Evolutionary conservation across 2,329 filamentous ascomycete genomes (phyloP).

Genomic region (Nigrospora osmanthi): DNA sequence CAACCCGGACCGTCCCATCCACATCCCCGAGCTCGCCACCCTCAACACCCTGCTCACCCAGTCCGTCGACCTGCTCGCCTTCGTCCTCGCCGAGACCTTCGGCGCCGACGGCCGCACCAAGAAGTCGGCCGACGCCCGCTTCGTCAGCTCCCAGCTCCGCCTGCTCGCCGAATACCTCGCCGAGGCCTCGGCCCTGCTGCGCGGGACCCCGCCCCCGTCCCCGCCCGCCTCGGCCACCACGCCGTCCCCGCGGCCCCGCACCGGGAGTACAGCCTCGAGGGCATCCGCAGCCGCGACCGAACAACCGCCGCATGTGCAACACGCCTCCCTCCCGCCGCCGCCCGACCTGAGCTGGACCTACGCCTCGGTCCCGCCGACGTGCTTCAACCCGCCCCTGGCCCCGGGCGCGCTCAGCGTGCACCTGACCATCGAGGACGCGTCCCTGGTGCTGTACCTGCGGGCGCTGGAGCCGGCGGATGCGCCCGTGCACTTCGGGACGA

Average conservation of each 20-base stretch:
- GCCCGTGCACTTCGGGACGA: slow-evolving; percentile 54
- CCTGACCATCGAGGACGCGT: slow-evolving; percentile 61
- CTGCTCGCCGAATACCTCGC: slow-evolving; percentile 45
- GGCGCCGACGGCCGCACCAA: slow-evolving; percentile 3
- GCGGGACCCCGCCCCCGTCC: background rate
- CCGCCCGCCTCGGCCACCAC: slow-evolving; percentile 3
- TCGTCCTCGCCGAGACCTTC: slow-evolving; percentile 67
- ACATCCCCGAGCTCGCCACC: slow-evolving; percentile 61
- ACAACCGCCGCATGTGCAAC: background rate
- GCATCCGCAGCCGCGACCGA: slow-evolving; percentile 3
- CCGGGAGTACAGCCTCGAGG: background rate
- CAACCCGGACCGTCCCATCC: slow-evolving; percentile 37
- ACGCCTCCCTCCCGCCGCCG: slow-evolving; percentile 2
- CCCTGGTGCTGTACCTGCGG: slow-evolving; percentile 61
- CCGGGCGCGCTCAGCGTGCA: slow-evolving; percentile 62
- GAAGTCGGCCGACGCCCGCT: slow-evolving; percentile 33
- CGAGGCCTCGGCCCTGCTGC: slow-evolving; percentile 36
- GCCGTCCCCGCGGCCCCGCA: slow-evolving; percentile 3
- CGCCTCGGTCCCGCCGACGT: slow-evolving; percentile 19
- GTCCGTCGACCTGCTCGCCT: slow-evolving; percentile 73
- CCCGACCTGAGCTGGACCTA: slow-evolving; percentile 16
- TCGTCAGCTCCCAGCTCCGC: slow-evolving; percentile 49
- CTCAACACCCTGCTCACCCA: slow-evolving; percentile 74
- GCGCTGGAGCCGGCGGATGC: slow-evolving; percentile 60
- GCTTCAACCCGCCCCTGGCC: slow-evolving; percentile 34